Evolutionary conservation across 169 alveolate species (phyloP).

Genomic region (Cryptosporidium sp.): DNA sequence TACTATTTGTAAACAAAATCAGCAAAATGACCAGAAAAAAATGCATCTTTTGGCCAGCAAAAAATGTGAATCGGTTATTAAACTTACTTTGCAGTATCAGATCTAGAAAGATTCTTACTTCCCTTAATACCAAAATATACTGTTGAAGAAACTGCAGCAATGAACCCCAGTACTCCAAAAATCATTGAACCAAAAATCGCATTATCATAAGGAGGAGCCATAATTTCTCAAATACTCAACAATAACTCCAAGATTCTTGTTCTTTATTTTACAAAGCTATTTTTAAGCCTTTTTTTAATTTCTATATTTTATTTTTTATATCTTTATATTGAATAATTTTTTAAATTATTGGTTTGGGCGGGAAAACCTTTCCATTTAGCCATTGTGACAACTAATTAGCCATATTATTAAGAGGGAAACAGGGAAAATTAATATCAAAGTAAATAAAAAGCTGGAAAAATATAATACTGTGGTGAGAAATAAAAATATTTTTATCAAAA

Average conservation of each 20-base stretch:
- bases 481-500: background rate
- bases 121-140: conserved; percentile 70
- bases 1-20: background rate
- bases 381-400: background rate
- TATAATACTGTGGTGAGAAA: background rate
- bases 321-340: background rate
- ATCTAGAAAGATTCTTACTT: conserved; percentile 59
- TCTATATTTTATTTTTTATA: conserved; percentile 3
- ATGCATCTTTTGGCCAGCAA: background rate
- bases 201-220: conserved; percentile 73
- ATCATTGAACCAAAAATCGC: conserved; percentile 57
- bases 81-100: conserved; percentile 76
- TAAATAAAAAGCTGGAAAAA: background rate
- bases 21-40: background rate
- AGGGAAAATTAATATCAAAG: background rate
- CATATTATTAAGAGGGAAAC: background rate
- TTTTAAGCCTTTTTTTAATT: background rate
- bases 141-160: conserved; percentile 63
- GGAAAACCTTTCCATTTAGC: background rate
- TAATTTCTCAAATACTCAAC: background rate
- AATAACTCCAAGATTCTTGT: background rate
- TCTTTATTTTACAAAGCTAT: background rate
- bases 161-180: conserved; percentile 61
- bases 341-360: conserved; percentile 18
- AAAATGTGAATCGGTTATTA: background rate